Evolutionary conservation across 2,329 filamentous ascomycete genomes (phyloP).

Genomic region (Gaeumannomyces tritici): DNA sequence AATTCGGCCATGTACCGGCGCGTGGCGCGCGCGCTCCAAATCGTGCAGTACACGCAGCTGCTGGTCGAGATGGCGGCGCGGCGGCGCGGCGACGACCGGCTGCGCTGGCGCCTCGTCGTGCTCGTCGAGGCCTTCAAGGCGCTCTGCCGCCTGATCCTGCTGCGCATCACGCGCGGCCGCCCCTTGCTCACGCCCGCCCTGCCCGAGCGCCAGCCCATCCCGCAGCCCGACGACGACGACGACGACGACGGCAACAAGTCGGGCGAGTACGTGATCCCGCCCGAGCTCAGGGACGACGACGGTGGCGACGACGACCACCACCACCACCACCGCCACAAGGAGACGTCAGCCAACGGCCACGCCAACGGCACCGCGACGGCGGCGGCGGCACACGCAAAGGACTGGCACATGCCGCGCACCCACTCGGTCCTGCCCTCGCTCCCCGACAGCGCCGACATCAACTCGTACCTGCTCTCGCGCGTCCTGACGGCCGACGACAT

Average conservation of each 20-base stretch:
- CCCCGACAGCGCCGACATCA: conserved; percentile 73
- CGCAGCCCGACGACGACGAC: conserved; percentile 43
- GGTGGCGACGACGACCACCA: conserved; percentile 1
- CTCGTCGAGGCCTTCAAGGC: conserved; percentile 81
- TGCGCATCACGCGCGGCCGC: conserved; percentile 74
- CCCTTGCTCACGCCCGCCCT: conserved; percentile 76
- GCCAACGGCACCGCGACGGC: conserved; percentile 9
- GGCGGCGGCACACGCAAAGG: conserved; percentile 34
- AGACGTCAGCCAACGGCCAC: conserved; percentile 7
- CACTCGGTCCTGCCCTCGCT: conserved; percentile 76
- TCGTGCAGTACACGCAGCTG: conserved; percentile 89
- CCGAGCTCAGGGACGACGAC: background rate
- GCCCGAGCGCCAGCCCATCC: conserved; percentile 75
- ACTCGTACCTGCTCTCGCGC: conserved; percentile 76
- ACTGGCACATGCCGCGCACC: conserved; percentile 92
- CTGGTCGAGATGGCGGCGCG: conserved; percentile 98
- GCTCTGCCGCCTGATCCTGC: conserved; percentile 67
- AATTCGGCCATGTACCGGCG: conserved; percentile 64
- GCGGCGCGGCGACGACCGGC: conserved; percentile 69
- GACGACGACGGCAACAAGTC: conserved; percentile 38
- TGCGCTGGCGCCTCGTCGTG: conserved; percentile 80
- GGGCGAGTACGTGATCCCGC: conserved; percentile 12
- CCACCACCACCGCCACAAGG: background rate
- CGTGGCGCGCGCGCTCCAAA: conserved; percentile 73
- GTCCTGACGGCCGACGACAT: conserved; percentile 95